A percentile compares a stretch with the other conserved stretches of the same genome.
Conservation (phyloP, 78 protist species). For the Dictyostelium intermedium region DNA sequence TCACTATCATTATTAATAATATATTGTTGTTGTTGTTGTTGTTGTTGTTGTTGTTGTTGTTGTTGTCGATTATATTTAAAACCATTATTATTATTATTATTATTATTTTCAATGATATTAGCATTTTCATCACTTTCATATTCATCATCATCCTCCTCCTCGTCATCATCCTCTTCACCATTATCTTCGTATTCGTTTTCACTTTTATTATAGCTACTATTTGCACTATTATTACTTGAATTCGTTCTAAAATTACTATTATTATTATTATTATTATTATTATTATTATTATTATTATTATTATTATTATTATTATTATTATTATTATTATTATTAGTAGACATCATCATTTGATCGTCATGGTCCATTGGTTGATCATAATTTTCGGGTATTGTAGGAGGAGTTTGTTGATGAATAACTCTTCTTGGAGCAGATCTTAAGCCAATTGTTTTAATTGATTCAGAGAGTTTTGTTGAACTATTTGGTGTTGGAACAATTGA, state of each 20-base stretch:
- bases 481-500: slow-evolving; percentile 2
- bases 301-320: not conserved
- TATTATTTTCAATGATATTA: too few relatives aligned
- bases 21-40: not conserved
- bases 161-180: not conserved
- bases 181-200: not conserved
- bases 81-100: not conserved
- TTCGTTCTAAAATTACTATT: not conserved
- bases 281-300: not conserved
- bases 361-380: slow-evolving; percentile 2
- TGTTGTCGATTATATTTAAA: not conserved
- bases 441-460: slow-evolving; percentile 15
- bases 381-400: not conserved
- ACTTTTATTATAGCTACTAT: not conserved
- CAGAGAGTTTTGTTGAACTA: slow-evolving; percentile 2
- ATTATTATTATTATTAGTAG: not conserved
- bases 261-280: not conserved
- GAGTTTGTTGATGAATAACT: not conserved
- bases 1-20: not conserved
- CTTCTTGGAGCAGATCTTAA: not conserved
- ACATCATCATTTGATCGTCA: not conserved
- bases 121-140: not conserved
- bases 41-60: not conserved
- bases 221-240: not conserved
- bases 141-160: not conserved